Evolutionary conservation across 2,329 filamentous ascomycete species (phyloP).

Genomic region (Emergomyces orientalis): DNA sequence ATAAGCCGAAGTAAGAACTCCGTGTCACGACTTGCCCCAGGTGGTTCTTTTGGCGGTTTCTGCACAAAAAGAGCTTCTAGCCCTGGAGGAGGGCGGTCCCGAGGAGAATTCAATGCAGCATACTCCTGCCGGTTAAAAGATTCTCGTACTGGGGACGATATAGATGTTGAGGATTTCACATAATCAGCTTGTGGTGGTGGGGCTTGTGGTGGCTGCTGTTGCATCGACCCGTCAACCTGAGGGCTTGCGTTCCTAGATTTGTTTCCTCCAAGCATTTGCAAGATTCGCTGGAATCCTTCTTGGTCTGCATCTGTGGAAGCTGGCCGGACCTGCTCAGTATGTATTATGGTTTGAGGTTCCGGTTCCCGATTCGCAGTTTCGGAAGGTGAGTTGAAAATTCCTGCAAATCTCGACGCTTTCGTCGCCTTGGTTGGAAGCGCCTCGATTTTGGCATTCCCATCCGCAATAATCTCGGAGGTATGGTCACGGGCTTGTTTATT

Average conservation of each 20-base stretch:
- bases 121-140: constrained; percentile 26
- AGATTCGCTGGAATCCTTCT: constrained; percentile 72
- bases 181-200: constrained; percentile 17
- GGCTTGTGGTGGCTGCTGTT: constrained; percentile 22
- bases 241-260: constrained; percentile 39
- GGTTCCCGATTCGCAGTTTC: constrained; percentile 40
- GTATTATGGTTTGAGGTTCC: constrained; percentile 18
- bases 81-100: constrained; percentile 19
- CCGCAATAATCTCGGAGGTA: constrained; percentile 30
- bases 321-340: constrained; percentile 28
- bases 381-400: constrained; percentile 57
- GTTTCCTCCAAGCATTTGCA: constrained; percentile 65
- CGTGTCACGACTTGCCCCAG: constrained; percentile 51
- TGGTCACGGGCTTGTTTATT: constrained; percentile 34
- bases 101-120: constrained; percentile 19
- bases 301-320: constrained; percentile 56
- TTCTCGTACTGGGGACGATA: constrained; percentile 28
- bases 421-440: constrained; percentile 43
- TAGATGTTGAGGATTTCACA: constrained; percentile 20
- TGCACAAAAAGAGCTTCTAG: constrained; percentile 25
- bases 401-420: constrained; percentile 78
- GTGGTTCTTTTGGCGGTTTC: constrained; percentile 28
- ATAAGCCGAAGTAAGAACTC: constrained; percentile 81
- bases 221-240: constrained; percentile 30
- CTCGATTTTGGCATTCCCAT: constrained; percentile 31